phyloP scores from a whole-genome alignment of 192 early-diverging fungal species.

The Coemansia guatemalensis region DNA sequence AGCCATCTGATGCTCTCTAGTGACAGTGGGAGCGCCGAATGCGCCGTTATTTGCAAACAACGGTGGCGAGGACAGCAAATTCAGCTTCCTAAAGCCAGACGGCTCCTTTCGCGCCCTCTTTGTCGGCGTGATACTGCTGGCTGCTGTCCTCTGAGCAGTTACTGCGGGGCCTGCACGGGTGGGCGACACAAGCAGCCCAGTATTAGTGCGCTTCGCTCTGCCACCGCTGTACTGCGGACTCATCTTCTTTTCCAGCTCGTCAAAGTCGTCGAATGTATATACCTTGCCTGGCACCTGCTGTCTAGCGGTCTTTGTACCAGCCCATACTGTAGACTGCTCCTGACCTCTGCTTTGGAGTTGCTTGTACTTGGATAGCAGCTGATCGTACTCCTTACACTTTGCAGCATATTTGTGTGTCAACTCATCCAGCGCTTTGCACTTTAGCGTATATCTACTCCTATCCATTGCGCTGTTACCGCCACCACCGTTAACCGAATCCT shows the following conservation, averaged over 20 bases:
- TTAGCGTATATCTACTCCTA: slow-evolving; percentile 20
- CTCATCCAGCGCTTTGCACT: slow-evolving; percentile 35
- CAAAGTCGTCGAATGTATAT: slow-evolving; percentile 42
- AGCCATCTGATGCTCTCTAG: neutral
- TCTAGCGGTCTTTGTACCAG: neutral
- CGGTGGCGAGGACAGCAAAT: slow-evolving; percentile 31
- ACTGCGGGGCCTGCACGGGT: neutral
- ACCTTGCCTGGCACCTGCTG: neutral
- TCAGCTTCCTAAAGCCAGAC: slow-evolving; percentile 1
- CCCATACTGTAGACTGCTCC: neutral
- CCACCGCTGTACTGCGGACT: slow-evolving; percentile 12
- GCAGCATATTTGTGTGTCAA: slow-evolving; percentile 20
- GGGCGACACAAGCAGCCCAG: slow-evolving; percentile 10
- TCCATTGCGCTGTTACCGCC: slow-evolving; percentile 15
- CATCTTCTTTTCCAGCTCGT: slow-evolving; percentile 31
- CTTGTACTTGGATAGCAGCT: slow-evolving; percentile 16
- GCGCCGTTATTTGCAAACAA: slow-evolving; percentile 5
- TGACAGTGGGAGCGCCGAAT: neutral
- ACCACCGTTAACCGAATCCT: neutral
- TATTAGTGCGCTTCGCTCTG: slow-evolving; percentile 11
- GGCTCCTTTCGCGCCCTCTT: slow-evolving; percentile 20
- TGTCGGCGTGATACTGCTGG: slow-evolving; percentile 22
- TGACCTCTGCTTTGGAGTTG: slow-evolving; percentile 6
- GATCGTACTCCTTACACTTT: slow-evolving; percentile 43
- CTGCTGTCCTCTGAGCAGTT: neutral